Evolutionary conservation across 2,329 filamentous ascomycete genomes (phyloP), one percentile per base, ranked within the genome.

Genomic region (Exophiala alcalophila): DNA sequence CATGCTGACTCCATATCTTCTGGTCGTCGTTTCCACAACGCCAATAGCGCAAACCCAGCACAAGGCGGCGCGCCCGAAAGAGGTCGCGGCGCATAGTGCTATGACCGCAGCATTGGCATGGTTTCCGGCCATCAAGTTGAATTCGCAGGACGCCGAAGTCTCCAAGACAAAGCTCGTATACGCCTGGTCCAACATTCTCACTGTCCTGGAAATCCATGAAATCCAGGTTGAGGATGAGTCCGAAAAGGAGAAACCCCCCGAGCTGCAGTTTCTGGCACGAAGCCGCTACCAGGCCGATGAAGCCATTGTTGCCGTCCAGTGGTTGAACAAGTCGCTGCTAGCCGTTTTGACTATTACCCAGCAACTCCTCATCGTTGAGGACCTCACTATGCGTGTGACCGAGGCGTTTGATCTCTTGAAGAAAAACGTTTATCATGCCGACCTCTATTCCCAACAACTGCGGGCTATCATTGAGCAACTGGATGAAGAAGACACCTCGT

Each of bases 181-280:
- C 67, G 96, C 90, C 65, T 98, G 92, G 92, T 97, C 92, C 2
- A 97, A 97, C 58, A 81, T 97, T n/a, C 69, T 98, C 53, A 97
- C 90, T 0, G 83, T 98, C 4, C 69, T 98, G 16, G 92, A 98
- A 52, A 80, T 97, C 8, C 82, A 91, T 37, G 84, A 92, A 55
- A 71, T 82, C 9, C 74, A 76, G 14, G 66, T 65, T 7, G 64
- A 70, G 4, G 67, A 72, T 16, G 61, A 76, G 0, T 76, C 80
- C 10, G 81, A 88, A 53, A 81, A 80, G 50, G 84, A 91, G 53
- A 89, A 87, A 57, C 86, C 86, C 3, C 78, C 87, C 1, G 81
- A 75, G 32, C 77, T 97, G 15, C 79, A 77, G 30, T 98, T 98
- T 65, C 81, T 77, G 58, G 78, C 88, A 3, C 81, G 90, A 43